These are phyloP conservation scores for Ceratocystis ficicola DNA, from an alignment of 2,329 filamentous ascomycete genomes.

Conservation along the genomic window DNA sequence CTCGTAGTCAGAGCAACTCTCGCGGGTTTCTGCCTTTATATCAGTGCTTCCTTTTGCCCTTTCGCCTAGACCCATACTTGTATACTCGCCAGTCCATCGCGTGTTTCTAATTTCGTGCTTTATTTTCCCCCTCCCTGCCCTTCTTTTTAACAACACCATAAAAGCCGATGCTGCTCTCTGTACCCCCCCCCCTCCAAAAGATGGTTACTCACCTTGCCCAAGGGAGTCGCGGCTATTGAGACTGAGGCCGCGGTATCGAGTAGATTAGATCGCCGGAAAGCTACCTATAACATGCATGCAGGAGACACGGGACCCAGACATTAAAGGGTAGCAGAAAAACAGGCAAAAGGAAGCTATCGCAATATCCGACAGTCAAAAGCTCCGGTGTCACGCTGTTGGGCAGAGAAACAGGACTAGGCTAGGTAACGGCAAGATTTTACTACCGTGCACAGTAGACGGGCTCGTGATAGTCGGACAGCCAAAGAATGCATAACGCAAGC, in stretches of 20 bases:
- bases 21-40: neutral
- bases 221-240: slow-evolving; percentile 19
- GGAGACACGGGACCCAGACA: neutral
- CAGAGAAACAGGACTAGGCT: neutral
- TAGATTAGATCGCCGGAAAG: slow-evolving; percentile 20
- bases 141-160: neutral
- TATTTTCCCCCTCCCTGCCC: neutral
- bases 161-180: neutral
- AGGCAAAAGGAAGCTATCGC: neutral
- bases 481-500: neutral
- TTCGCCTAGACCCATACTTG: neutral
- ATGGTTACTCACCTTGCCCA: slow-evolving; percentile 3
- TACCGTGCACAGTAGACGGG: too few species aligned
- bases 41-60: neutral
- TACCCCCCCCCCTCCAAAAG: neutral
- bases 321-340: neutral
- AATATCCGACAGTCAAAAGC: neutral
- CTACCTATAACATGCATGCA: neutral
- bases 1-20: neutral
- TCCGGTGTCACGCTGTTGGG: neutral
- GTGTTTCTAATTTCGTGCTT: neutral
- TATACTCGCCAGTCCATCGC: too few species aligned
- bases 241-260: slow-evolving; percentile 21
- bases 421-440: neutral
- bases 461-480: too few species aligned